Base-by-base conservation (phyloP, 768 basidiomycete species). In the Podaxis mareebaensis region DNA sequence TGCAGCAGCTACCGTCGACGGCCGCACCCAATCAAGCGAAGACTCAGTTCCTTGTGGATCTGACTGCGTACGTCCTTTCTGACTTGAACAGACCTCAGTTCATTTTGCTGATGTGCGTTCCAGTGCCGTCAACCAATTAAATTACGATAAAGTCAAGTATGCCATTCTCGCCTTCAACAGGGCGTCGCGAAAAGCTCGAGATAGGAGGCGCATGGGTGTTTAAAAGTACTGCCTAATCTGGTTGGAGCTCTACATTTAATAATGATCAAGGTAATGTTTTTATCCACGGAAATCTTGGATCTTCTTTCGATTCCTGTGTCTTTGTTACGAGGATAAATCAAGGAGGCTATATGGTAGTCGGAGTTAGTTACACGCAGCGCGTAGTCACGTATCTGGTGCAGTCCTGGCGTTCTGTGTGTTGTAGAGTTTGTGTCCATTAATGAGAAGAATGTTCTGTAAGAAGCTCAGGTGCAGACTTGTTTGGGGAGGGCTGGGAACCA, bases 131-230 rank as follows among this genome's bases (percentile, higher is more conserved):
- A 83, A 85, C 61, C 76, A 79, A 0, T 79, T 80, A 61, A 85
- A 92, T 71, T 85, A 83, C 61, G 93, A 95, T 71, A 91, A 90
- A 73, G 88, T 93, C 61, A 95, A 94, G 75, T 89, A 91, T 68
- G 87, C 89, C 0, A 82, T 96, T 65, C 75, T 90, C 44, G 68
- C 77, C 30, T 79, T 95, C 51, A 89, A 91, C 71, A 82, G 93
- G 59, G 84, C 87, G 5, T 90, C 91, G 28, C 81, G 90, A 53
- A 92, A 91, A 73, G 82, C 86, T 59, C 84, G 89, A 36, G 91
- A 92, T 61, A 80, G 91, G 71, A 77, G 84, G 66, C 75, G 81
- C 66, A 72, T 72, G 24, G 77, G 75, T 70, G 76, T 64, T 63
- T 81, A 71, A 79, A 63, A 71, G 74, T 49, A 28, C 36, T 30